phyloP scores from a whole-genome alignment of 371 early-diverging fungal genomes.

The Capillidium heterosporum region DNA sequence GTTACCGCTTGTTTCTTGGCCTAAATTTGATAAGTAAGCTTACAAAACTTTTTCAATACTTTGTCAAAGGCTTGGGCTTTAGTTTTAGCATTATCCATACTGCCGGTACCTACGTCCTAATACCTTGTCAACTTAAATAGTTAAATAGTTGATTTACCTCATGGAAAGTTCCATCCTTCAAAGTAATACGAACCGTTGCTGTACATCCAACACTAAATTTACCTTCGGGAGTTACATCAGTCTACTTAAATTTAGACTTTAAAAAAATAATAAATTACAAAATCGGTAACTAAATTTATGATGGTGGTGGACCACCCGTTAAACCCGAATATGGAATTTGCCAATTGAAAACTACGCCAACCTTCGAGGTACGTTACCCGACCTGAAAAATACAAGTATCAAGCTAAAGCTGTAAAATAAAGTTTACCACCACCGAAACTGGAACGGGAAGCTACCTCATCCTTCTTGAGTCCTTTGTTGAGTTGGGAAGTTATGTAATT shows the following conservation, averaged over 20 bases:
- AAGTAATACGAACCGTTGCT: constrained; percentile 68
- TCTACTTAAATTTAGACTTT: constrained; percentile 13
- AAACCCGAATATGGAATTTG: constrained; percentile 96
- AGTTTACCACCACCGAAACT: no score
- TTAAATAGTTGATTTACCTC: constrained; percentile 38
- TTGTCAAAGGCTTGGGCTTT: constrained; percentile 81
- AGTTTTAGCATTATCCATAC: constrained; percentile 58
- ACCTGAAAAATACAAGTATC: no score
- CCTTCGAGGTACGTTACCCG: constrained; percentile 73
- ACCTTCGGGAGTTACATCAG: constrained; percentile 18
- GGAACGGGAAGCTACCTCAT: no score
- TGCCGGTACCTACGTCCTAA: constrained; percentile 78
- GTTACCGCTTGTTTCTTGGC: constrained; percentile 95
- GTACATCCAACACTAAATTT: constrained; percentile 56
- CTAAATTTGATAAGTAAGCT: constrained; percentile 11
- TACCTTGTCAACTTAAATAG: not conserved
- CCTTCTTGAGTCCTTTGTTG: no score
- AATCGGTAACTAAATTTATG: constrained; percentile 58
- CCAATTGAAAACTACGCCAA: constrained; percentile 69
- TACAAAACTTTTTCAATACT: constrained; percentile 15
- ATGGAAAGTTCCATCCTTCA: constrained; percentile 83
- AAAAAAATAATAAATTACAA: constrained; percentile 23
- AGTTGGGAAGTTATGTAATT: no score
- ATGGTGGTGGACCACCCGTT: constrained; percentile 91
- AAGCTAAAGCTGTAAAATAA: no score